A percentile compares a stretch with the other conserved stretches of the same genome.
Evolutionary conservation across 345 rosid genomes (phyloP).

Genomic region (Citrus inodora): DNA sequence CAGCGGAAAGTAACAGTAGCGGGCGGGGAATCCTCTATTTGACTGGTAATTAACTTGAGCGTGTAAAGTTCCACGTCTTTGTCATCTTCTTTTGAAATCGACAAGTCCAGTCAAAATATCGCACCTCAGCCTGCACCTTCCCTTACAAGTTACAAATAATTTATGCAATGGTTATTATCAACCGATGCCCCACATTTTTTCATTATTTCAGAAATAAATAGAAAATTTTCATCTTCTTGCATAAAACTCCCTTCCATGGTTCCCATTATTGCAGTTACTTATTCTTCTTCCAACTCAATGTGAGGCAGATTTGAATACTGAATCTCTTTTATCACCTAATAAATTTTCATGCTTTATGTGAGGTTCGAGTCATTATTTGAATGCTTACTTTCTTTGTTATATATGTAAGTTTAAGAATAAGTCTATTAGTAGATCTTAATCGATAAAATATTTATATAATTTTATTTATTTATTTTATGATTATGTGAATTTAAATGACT

Average conservation of each 20-base stretch:
- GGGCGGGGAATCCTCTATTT: neutral
- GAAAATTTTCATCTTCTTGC: too few relatives aligned
- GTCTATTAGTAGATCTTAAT: too few relatives aligned
- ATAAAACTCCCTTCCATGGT: neutral
- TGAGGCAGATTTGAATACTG: neutral
- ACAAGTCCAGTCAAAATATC: constrained; percentile 35
- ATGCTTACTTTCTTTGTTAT: too few relatives aligned
- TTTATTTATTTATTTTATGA: accelerated
- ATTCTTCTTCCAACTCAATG: neutral
- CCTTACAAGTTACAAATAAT: neutral
- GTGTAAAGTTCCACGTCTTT: constrained; percentile 10
- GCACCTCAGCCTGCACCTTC: constrained; percentile 26
- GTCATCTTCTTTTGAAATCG: constrained; percentile 5
- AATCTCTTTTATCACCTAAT: too few relatives aligned
- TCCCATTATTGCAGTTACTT: neutral
- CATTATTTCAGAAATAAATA: too few relatives aligned
- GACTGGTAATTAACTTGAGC: constrained; percentile 12
- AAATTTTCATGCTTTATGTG: too few relatives aligned
- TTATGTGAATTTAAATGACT: too few relatives aligned
- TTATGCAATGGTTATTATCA: neutral
- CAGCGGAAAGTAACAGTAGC: neutral
- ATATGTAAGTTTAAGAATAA: too few relatives aligned
- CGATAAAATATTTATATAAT: too few relatives aligned
- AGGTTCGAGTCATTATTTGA: too few relatives aligned
- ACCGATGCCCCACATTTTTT: neutral